Percentiles rank a stretch among this genome's conserved stretches.
phyloP scores from a whole-genome alignment of 2,329 filamentous ascomycete genomes.

The Penicillium olsonii region DNA sequence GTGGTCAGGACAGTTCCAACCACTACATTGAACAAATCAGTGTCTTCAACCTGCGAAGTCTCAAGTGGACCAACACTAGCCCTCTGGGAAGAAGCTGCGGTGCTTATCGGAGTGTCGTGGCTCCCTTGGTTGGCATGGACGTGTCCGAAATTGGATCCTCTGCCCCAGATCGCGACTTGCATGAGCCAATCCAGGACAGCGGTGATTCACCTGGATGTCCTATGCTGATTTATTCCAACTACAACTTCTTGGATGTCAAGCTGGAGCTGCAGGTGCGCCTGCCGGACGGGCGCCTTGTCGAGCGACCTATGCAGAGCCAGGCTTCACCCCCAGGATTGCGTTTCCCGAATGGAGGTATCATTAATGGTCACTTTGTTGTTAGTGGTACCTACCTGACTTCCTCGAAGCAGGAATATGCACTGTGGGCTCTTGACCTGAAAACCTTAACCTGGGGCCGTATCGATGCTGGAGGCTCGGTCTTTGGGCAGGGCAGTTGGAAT shows the following conservation, averaged over 20 bases:
- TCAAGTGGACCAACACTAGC: conserved; percentile 93
- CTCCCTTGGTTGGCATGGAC: conserved; percentile 63
- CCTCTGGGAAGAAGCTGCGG: conserved; percentile 88
- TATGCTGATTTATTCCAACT: conserved; percentile 98
- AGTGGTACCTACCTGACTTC: conserved; percentile 97
- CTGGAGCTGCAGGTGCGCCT: conserved; percentile 87
- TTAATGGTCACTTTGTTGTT: conserved; percentile 95
- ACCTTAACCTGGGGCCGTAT: conserved; percentile 93
- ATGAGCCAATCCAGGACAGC: conserved; percentile 30
- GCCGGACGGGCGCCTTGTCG: conserved; percentile 78
- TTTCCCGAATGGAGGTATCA: conserved; percentile 93
- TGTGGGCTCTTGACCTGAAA: conserved; percentile 90
- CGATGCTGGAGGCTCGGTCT: conserved; percentile 89
- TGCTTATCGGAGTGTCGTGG: conserved; percentile 92
- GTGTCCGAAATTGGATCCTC: conserved; percentile 48
- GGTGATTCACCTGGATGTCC: conserved; percentile 50
- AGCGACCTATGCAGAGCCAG: conserved; percentile 79
- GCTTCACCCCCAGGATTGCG: conserved; percentile 89
- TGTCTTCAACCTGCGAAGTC: conserved; percentile 90
- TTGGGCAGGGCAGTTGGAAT: conserved; percentile 98
- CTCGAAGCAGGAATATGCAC: conserved; percentile 95
- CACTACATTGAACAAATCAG: conserved; percentile 99
- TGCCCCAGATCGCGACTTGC: conserved; percentile 41
- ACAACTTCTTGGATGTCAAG: conserved; percentile 97
- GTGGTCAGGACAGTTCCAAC: conserved; percentile 95